Evolutionary conservation across 164 flowering plant species (phyloP), one percentile per base, ranked within the genome.

Genomic region (Vitis labrusca): DNA sequence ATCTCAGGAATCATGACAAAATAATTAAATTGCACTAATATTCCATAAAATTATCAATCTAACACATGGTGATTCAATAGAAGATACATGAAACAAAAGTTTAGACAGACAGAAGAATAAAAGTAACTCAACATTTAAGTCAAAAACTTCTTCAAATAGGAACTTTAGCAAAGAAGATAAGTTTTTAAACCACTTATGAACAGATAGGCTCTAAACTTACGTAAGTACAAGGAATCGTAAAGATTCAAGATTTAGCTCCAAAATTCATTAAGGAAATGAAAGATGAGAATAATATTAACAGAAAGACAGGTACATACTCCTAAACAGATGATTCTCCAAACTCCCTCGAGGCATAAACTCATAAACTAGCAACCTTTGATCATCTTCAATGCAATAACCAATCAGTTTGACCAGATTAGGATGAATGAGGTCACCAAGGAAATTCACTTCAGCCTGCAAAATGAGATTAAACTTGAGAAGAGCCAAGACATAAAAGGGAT

Each of bases 281-380:
- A 68, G 30, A 3, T 54, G 71, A 9, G 30, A 54, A 53, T 27
- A 52, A 49, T 19, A 54, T 51, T 29, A 23, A 69, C 9, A 65
- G 60, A 47, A 59, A 66, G 55, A 59, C 17, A 66, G 68, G 59
- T 56, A 75, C 93, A 56, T 91, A 92, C 97, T 92, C 73, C 97
- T 79, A 78, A 92, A 92, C 3, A 92, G 85, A 73, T 92, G 97
- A 76, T 91, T 92, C 80, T 92, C 97, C 84, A 92, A 82, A 85
- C 97, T 92, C 75, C 97, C 97, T 66, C 97, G 86, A 65, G 97
- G 96, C 96, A 92, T 88, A 66, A 89, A 92, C 79, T 92, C 97
- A 68, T 92, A 92, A 1, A 88, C 97, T 13, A 92, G 88, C 79
- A 92, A 69, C 79, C 97, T 83, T 62, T 92, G 94, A 85, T 92